Conservation (phyloP, 352 stramenopile species). For the Phytophthora pini region DNA sequence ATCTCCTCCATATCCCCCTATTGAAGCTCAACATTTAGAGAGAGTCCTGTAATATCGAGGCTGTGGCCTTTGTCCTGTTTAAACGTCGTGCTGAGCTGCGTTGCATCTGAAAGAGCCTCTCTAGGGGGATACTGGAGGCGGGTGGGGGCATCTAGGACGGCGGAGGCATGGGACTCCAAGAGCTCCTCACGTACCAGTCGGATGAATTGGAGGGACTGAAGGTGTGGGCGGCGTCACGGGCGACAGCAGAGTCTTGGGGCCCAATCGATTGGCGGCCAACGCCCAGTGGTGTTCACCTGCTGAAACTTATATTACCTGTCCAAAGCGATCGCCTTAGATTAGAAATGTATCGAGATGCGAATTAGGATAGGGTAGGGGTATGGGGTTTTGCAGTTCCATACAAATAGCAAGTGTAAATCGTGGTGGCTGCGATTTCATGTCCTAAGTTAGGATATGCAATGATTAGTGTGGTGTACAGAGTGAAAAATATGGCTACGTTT, state of each 20-base stretch:
- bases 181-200: conserved; percentile 73
- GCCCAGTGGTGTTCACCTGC: conserved; percentile 39
- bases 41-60: too few relatives aligned
- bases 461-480: conserved; percentile 6
- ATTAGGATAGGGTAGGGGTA: conserved; percentile 27
- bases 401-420: conserved; percentile 29
- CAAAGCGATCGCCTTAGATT: conserved; percentile 18
- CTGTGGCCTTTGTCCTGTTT: conserved; percentile 5
- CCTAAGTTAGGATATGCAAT: conserved; percentile 2
- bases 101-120: not conserved
- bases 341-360: conserved; percentile 1
- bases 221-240: conserved; percentile 52
- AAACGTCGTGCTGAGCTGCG: conserved; percentile 14
- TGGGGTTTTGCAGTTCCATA: conserved; percentile 26
- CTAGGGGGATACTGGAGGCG: not conserved
- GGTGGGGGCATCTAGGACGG: not conserved
- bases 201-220: conserved; percentile 90
- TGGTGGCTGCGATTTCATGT: conserved; percentile 12
- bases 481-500: conserved; percentile 12
- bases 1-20: conserved; percentile 6
- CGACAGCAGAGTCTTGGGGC: conserved; percentile 34
- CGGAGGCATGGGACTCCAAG: conserved; percentile 12
- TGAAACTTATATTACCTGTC: conserved; percentile 29
- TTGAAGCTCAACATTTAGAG: conserved; percentile 1
- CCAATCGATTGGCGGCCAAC: conserved; percentile 84